Evolutionary conservation across 306 rosid species (phyloP), one percentile per base, ranked within the genome.

Genomic region (Quercus parvula): DNA sequence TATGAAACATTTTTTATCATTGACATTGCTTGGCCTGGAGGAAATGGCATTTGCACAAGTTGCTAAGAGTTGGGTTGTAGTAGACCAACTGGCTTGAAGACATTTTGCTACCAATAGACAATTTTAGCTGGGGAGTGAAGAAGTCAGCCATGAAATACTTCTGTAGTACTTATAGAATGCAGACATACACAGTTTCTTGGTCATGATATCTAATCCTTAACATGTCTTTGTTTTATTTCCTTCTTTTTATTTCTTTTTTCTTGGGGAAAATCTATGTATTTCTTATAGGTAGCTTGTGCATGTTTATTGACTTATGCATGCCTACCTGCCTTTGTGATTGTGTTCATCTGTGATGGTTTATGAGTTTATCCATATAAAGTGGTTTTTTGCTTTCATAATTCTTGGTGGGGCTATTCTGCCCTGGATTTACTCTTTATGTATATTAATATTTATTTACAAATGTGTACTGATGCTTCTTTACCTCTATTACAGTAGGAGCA

Each of bases 401-500:
- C 22, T 11, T 67, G 25, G 24, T 46, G 75, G 49, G 22, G 33
- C 7, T 72, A 25, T 30, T 64, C 44, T 30, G 27, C 52, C 56
- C 0, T 10, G 17, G 69, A 19, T 61, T 19, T 38, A 22, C 15
- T 4, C 12, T 56, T 14, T 25, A 33, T 41, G 24, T 57, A 57
- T 27, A 41, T 70, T 22, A 51, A 44, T 51, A 20, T 55, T 4
- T 38, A 41, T 20, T 44, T 58, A 38, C 25, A 70, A 54, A 67
- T 27, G 22, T 66, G 31, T 77, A 35, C 84, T 80, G 56, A 85
- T 35, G 8, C 24, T 74, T 75, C 46, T 51, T 75, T 68, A 41
- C 41, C 66, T 30, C 49, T n/a, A 63, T 61, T 76, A 78, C 85
- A 82, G 86, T 70, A 83, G 72, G 81, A 87, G 89, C 76, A 86